Base-by-base conservation (phyloP, 306 rosid genomes). In the Quercus agrifolia region DNA sequence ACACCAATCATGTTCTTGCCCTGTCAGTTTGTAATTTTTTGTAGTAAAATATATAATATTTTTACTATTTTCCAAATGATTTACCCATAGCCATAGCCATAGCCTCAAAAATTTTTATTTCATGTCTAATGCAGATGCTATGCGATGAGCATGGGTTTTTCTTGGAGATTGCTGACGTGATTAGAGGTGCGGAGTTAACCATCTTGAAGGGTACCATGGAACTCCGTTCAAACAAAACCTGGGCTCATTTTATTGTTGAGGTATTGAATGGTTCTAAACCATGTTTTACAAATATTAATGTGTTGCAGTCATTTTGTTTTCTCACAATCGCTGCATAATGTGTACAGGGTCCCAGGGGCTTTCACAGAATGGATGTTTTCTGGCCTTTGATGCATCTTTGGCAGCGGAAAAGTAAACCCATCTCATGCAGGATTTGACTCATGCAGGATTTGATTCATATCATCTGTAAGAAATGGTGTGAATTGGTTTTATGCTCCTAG, bases 181-280 rank as follows among this genome's bases (percentile, higher is more conserved):
- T 95, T 55, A 85, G 87, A 20, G 84, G 76, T 41, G 76, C 91
- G 73, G 92, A 90, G 15, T 74, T 95, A 51, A 86, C 88, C 1
- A 88, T 95, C 83, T 81, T 95, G 86, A 91, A 91, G 82, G 99
- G 99, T 56, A 78, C 67, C 46, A 64, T 91, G 70, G 94, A 92
- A 63, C 79, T 74, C 72, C 88, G 84, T 75, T 86, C 90, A 35
- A 83, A 77, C 57, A 73, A 76, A 41, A 63, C 74, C 15, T 91
- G 94, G 94, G 99, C 98, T 55, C 85, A 84, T 85, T 95, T 95
- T 83, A 73, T 91, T 13, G 90, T 95, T 25, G 91, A 95, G 99
- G 99, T 95, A 87, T 3, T 44, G 7, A 63, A 67, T 27, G 21
- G 18, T 20, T 31, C 66, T 44, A 72, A 64, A 31, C 58, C 56